A percentile compares a stretch with the other conserved stretches of the same genome.
Evolutionary conservation across 352 stramenopile genomes (phyloP).

Genomic region (Phytophthora hibernalis): DNA sequence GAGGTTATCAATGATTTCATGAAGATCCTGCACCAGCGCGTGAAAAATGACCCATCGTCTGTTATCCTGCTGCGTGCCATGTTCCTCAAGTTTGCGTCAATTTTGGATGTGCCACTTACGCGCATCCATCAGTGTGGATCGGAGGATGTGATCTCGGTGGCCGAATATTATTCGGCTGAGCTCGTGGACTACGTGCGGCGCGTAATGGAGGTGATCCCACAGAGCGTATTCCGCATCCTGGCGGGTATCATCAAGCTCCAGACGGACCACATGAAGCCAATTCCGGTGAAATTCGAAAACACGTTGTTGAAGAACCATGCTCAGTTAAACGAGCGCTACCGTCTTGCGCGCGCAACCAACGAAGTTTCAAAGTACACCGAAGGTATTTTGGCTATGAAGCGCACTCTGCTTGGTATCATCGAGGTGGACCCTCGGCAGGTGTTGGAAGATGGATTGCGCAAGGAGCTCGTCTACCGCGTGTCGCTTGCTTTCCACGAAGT

Average conservation of each 20-base stretch:
- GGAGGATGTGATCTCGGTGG: conserved; percentile 92
- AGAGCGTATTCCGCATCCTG: conserved; percentile 95
- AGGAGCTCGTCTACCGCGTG: conserved; percentile 93
- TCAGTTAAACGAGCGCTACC: conserved; percentile 93
- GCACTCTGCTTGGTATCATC: conserved; percentile 93
- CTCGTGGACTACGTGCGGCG: conserved; percentile 95
- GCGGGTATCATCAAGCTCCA: conserved; percentile 94
- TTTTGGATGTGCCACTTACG: conserved; percentile 93
- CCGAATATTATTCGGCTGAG: conserved; percentile 95
- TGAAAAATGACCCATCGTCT: conserved; percentile 93
- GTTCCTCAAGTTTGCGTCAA: conserved; percentile 96
- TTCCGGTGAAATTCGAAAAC: conserved; percentile 94
- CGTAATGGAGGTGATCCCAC: conserved; percentile 95
- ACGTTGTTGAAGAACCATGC: conserved; percentile 92
- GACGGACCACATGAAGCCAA: conserved; percentile 90
- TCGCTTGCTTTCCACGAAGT: conserved; percentile 89
- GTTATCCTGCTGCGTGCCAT: conserved; percentile 93
- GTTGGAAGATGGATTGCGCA: conserved; percentile 94
- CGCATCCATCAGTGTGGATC: conserved; percentile 93
- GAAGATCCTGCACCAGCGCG: conserved; percentile 92
- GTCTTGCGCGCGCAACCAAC: conserved; percentile 93
- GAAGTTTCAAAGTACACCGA: conserved; percentile 96
- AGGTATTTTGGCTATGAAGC: conserved; percentile 95
- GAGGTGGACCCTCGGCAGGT: conserved; percentile 94
- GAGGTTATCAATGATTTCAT: conserved; percentile 96